These are phyloP conservation scores for Lepidium didymum DNA, from an alignment of 345 rosid genomes.

Conservation along the genomic window DNA sequence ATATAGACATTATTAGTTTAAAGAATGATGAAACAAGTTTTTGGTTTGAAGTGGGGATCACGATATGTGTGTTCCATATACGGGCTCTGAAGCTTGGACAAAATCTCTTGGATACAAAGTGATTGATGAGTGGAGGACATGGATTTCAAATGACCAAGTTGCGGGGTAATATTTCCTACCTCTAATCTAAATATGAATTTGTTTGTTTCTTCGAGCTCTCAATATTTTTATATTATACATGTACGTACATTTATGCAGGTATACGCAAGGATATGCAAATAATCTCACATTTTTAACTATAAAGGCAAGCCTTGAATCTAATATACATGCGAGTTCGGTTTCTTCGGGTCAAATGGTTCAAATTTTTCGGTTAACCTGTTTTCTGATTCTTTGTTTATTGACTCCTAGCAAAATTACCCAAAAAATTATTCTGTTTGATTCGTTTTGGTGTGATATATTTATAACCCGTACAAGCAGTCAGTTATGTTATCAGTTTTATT, in stretches of 20 bases:
- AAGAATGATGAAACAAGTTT: background rate
- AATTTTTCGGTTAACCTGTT: no score
- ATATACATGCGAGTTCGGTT: no score
- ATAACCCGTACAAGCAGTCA: no score
- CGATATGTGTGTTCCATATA: slow-evolving; percentile 90
- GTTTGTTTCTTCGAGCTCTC: background rate
- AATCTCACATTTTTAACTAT: slow-evolving; percentile 80
- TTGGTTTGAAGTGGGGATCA: slow-evolving; percentile 66
- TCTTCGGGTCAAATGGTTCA: no score
- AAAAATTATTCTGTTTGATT: no score
- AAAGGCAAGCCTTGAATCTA: slow-evolving; percentile 39
- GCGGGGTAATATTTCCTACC: slow-evolving; percentile 51
- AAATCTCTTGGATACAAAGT: slow-evolving; percentile 65
- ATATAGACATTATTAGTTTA: background rate
- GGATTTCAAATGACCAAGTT: slow-evolving; percentile 66
- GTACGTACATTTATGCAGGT: slow-evolving; percentile 39
- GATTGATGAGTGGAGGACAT: slow-evolving; percentile 81
- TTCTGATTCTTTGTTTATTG: no score
- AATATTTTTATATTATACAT: background rate
- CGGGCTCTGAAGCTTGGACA: slow-evolving; percentile 92
- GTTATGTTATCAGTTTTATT: no score
- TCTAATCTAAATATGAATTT: background rate
- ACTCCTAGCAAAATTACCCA: no score
- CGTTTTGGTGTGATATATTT: no score
- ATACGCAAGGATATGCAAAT: slow-evolving; percentile 66